A percentile compares a stretch with the other conserved stretches of the same genome.
These are phyloP conservation scores for Lipomyces starkeyi DNA, from an alignment of 805 yeast genomes.

Conservation along the genomic window DNA sequence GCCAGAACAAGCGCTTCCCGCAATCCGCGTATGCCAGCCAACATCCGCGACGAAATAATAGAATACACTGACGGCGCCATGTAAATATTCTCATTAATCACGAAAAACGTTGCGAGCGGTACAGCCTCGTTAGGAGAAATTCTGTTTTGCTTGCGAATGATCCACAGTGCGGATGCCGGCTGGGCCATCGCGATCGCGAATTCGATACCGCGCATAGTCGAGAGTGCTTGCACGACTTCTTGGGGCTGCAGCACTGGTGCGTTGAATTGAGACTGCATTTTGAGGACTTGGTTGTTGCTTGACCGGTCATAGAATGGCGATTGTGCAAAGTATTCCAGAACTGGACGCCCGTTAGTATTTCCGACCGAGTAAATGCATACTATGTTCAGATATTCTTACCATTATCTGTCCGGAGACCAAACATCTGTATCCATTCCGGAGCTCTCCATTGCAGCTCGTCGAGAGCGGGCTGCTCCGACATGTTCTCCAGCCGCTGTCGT, in stretches of 20 bases:
- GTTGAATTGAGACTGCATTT: slow-evolving; percentile 92
- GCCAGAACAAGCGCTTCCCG: slow-evolving; percentile 51
- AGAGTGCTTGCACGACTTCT: slow-evolving; percentile 56
- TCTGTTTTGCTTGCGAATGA: slow-evolving; percentile 81
- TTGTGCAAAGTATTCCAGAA: slow-evolving; percentile 88
- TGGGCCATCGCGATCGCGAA: slow-evolving; percentile 73
- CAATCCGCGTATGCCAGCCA: slow-evolving; percentile 55
- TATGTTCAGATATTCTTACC: slow-evolving; percentile 45
- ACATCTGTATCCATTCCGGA: slow-evolving; percentile 95
- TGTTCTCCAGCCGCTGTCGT: background rate
- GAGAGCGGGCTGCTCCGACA: slow-evolving; percentile 18
- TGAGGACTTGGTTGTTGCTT: slow-evolving; percentile 90
- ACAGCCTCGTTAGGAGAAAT: slow-evolving; percentile 56
- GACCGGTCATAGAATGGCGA: slow-evolving; percentile 95
- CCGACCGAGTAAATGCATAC: too few species aligned
- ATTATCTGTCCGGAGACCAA: slow-evolving; percentile 81
- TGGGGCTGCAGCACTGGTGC: slow-evolving; percentile 51
- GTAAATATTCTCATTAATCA: slow-evolving; percentile 89
- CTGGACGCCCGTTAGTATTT: slow-evolving; percentile 13
- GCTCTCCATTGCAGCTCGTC: slow-evolving; percentile 82
- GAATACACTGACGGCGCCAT: slow-evolving; percentile 83
- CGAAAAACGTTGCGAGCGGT: slow-evolving; percentile 77
- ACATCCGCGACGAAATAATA: slow-evolving; percentile 71
- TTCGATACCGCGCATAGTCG: slow-evolving; percentile 84
- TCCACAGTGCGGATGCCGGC: slow-evolving; percentile 89